Percentiles rank a stretch among this genome's conserved stretches.
phyloP scores from a whole-genome alignment of 192 early-diverging fungal species.

The Radiomyces spectabilis region DNA sequence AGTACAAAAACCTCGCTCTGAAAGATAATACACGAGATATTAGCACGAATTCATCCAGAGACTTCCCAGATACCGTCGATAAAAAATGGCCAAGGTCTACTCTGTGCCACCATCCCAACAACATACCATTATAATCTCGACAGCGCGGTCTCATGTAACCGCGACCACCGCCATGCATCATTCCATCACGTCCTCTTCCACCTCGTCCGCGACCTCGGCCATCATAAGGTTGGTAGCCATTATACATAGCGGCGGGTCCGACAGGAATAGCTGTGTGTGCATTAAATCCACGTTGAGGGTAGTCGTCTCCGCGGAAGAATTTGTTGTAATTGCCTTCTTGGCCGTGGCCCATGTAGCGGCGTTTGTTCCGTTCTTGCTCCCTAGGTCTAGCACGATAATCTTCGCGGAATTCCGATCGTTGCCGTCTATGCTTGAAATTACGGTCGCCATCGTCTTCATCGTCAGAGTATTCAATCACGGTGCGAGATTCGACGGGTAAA shows the following conservation, averaged over 20 bases:
- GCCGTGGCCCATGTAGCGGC: constrained; percentile 14
- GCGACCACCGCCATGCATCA: constrained; percentile 23
- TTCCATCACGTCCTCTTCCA: constrained; percentile 30
- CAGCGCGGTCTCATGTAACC: constrained; percentile 47
- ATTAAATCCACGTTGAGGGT: constrained; percentile 5
- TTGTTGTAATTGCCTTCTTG: constrained; percentile 11
- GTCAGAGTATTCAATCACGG: constrained; percentile 43
- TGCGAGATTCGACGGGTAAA: no score
- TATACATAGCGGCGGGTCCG: constrained; percentile 24
- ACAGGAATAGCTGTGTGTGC: constrained; percentile 19
- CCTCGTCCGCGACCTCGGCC: constrained; percentile 28
- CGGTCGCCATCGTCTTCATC: constrained; percentile 62
- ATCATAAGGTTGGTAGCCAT: not conserved
- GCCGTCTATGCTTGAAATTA: constrained; percentile 63
- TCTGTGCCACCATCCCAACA: no score
- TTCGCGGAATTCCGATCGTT: constrained; percentile 29
- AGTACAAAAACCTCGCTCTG: constrained; percentile 75
- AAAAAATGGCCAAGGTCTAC: no score
- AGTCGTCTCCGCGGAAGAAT: constrained; percentile 11
- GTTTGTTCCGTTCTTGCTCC: constrained; percentile 14
- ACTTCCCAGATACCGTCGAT: no score
- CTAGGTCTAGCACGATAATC: constrained; percentile 8
- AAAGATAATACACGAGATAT: no score
- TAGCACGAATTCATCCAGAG: no score
- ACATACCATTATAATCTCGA: constrained; percentile 70